Conservation (phyloP, 805 yeast genomes). For the Pichia rugopelliculosa region DNA sequence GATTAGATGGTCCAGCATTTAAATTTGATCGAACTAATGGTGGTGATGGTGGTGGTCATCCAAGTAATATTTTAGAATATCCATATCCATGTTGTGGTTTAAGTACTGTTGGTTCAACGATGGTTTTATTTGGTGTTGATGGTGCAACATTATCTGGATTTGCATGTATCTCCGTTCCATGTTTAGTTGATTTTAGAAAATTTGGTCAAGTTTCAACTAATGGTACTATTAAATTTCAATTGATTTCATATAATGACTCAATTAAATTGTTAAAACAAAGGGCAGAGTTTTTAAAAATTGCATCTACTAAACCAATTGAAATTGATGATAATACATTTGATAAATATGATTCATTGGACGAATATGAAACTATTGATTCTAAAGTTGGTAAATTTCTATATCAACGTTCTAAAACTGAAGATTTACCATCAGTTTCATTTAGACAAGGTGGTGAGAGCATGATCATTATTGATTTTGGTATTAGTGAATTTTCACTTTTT, state of each 20-base stretch:
- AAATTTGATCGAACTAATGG: constrained; percentile 19
- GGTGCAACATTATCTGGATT: constrained; percentile 28
- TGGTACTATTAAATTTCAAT: constrained; percentile 17
- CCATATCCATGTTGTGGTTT: constrained; percentile 26
- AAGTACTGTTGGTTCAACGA: constrained; percentile 22
- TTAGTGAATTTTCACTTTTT: constrained; percentile 23
- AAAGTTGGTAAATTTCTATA: constrained; percentile 15
- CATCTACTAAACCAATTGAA: constrained; percentile 12
- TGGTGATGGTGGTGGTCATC: constrained; percentile 29
- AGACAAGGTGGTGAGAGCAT: constrained; percentile 30
- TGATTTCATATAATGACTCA: constrained; percentile 20
- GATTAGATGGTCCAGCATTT: constrained; percentile 25
- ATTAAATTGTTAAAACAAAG: constrained; percentile 17
- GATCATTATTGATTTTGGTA: constrained; percentile 28
- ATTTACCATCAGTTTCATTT: constrained; percentile 17
- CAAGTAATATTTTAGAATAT: constrained; percentile 25
- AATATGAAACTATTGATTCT: constrained; percentile 7
- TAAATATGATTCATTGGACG: constrained; percentile 11
- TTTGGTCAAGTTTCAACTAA: constrained; percentile 29
- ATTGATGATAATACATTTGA: constrained; percentile 6
- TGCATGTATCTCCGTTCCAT: constrained; percentile 22
- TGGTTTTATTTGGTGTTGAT: constrained; percentile 25
- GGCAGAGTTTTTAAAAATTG: constrained; percentile 13
- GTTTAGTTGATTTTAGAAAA: constrained; percentile 26
- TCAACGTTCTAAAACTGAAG: constrained; percentile 4